Conservation (phyloP, 768 basidiomycete genomes). For the Pholiota conissans region DNA sequence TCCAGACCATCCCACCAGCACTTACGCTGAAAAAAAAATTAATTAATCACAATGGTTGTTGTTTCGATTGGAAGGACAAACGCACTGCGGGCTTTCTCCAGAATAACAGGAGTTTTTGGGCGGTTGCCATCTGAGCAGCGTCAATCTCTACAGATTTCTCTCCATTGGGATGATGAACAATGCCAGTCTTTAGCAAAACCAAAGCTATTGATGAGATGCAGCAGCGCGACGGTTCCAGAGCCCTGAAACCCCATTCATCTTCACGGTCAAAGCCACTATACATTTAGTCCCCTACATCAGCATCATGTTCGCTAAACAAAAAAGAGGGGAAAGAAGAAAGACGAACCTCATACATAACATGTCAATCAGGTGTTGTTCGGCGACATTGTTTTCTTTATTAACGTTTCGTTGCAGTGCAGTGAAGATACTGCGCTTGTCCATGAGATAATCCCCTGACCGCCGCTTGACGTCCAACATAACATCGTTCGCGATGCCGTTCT, state of each 20-base stretch:
- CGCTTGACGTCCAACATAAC: constrained; percentile 79
- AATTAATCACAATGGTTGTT: constrained; percentile 9
- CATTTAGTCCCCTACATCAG: constrained; percentile 11
- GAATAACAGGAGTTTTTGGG: constrained; percentile 94
- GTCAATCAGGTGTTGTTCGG: constrained; percentile 98
- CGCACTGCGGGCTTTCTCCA: constrained; percentile 99
- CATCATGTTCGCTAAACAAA: not conserved
- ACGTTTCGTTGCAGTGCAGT: constrained; percentile 98
- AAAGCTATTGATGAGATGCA: constrained; percentile 99
- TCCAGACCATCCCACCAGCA: constrained; percentile 99
- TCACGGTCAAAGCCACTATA: constrained; percentile 92
- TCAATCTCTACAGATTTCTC: constrained; percentile 82
- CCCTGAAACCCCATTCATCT: constrained; percentile 98
- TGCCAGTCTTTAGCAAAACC: constrained; percentile 96
- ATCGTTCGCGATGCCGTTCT: constrained; percentile 78
- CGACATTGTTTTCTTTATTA: constrained; percentile 98
- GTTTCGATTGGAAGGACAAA: constrained; percentile 6
- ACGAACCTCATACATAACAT: constrained; percentile 98
- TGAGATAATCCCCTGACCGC: constrained; percentile 82
- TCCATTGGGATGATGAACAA: constrained; percentile 70
- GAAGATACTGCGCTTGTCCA: constrained; percentile 91
- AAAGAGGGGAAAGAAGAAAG: constrained; percentile 5
- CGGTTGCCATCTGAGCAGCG: constrained; percentile 92
- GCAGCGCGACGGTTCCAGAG: constrained; percentile 92
- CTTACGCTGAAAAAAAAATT: constrained; percentile 67